These are phyloP conservation scores for Tetracentron sinense DNA, from an alignment of 164 flowering plant genomes.

Conservation along the genomic window DNA sequence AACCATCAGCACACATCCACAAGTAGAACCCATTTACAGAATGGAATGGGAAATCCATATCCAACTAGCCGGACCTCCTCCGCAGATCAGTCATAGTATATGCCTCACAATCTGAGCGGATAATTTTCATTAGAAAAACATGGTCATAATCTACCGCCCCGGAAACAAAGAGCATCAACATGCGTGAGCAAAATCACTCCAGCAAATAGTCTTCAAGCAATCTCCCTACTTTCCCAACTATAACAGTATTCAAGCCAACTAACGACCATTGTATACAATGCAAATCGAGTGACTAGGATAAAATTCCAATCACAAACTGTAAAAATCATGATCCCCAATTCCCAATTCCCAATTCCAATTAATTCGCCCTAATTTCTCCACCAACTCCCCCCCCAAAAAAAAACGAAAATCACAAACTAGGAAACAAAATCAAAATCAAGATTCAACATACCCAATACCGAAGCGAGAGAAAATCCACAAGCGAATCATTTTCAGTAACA, in stretches of 20 bases:
- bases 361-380: slow-evolving; percentile 7
- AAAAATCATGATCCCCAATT: too few species aligned
- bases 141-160: too few species aligned
- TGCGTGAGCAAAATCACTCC: too few species aligned
- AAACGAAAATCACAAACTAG: too few species aligned
- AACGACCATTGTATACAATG: too few species aligned
- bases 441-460: slow-evolving; percentile 71
- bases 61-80: not conserved
- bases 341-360: not conserved
- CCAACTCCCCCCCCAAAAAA: not conserved
- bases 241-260: too few species aligned
- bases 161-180: too few species aligned
- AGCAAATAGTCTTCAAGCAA: too few species aligned
- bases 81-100: not conserved
- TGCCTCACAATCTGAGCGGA: not conserved
- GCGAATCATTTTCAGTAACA: slow-evolving; percentile 25
- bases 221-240: too few species aligned
- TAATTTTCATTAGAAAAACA: not conserved
- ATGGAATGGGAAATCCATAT: not conserved
- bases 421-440: not conserved
- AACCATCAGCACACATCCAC: too few species aligned
- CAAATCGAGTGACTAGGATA: too few species aligned
- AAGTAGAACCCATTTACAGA: not conserved
- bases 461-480: slow-evolving; percentile 62
- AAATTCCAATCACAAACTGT: too few species aligned